A percentile compares a stretch with the other conserved stretches of the same genome.
Evolutionary conservation across 148 eudicot species (phyloP).

Genomic region (Cornus suecica): DNA sequence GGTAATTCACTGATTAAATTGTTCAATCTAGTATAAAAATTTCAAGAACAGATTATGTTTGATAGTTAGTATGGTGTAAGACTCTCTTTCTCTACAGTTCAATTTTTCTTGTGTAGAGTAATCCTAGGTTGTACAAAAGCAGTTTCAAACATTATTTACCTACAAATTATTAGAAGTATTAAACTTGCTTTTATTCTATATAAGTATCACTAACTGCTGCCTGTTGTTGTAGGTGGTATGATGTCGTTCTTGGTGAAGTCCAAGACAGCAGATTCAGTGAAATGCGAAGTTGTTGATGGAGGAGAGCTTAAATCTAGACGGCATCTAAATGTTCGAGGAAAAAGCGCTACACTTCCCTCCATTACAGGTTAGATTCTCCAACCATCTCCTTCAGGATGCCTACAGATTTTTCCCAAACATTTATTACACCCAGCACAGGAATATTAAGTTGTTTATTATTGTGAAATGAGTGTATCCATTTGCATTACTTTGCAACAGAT

Average conservation of each 20-base stretch:
- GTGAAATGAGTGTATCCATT: slow-evolving; percentile 3
- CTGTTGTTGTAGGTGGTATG: slow-evolving; percentile 78
- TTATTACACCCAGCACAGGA: neutral
- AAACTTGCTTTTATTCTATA: neutral
- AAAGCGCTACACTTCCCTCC: slow-evolving; percentile 97
- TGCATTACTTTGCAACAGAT: slow-evolving; percentile 47
- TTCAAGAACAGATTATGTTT: neutral
- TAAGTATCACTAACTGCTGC: neutral
- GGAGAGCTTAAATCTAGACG: slow-evolving; percentile 98
- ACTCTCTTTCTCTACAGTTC: neutral
- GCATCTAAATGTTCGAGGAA: slow-evolving; percentile 94
- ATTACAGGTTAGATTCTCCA: slow-evolving; percentile 63
- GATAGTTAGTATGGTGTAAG: neutral
- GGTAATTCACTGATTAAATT: neutral
- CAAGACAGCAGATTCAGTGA: slow-evolving; percentile 80
- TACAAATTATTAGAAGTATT: neutral
- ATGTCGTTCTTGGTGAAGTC: slow-evolving; percentile 93
- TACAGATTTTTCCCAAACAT: neutral
- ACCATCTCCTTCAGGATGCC: slow-evolving; percentile 1
- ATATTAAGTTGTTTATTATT: neutral
- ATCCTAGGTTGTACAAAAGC: neutral
- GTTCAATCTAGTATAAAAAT: neutral
- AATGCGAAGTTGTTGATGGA: slow-evolving; percentile 96
- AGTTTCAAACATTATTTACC: neutral
- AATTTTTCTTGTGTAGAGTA: neutral